phyloP scores from a whole-genome alignment of 192 early-diverging fungal species.

The Backusella macrospora region DNA sequence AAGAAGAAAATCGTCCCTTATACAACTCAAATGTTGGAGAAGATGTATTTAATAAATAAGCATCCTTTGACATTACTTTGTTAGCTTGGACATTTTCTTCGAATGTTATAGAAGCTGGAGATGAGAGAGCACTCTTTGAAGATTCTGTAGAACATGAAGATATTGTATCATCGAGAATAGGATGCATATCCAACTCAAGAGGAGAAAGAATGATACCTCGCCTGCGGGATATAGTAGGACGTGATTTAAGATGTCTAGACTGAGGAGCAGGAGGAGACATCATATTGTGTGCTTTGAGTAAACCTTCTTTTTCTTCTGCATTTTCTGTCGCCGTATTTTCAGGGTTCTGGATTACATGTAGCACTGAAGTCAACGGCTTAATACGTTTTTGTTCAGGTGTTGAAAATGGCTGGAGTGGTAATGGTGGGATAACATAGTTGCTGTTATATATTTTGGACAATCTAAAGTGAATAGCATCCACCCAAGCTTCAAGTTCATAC shows the following conservation, averaged over 20 bases:
- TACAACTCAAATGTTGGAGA: slow-evolving; percentile 12
- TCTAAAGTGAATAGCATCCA: slow-evolving; percentile 15
- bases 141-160: slow-evolving; percentile 4
- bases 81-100: neutral
- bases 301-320: neutral
- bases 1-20: neutral
- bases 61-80: slow-evolving; percentile 1
- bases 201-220: slow-evolving; percentile 23
- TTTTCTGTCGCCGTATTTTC: neutral
- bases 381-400: neutral
- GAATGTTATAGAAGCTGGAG: neutral
- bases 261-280: neutral
- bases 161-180: neutral
- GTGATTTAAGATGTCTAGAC: neutral
- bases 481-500: slow-evolving; percentile 20
- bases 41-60: slow-evolving; percentile 2
- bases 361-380: neutral
- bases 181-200: neutral
- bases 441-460: neutral
- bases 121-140: neutral
- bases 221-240: slow-evolving; percentile 16
- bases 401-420: neutral
- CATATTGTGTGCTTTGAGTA: neutral
- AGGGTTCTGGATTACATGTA: neutral
- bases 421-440: neutral